Evolutionary conservation across 768 basidiomycete genomes (phyloP), one percentile per base, ranked within the genome.

Genomic region (Lyophyllum semitale): DNA sequence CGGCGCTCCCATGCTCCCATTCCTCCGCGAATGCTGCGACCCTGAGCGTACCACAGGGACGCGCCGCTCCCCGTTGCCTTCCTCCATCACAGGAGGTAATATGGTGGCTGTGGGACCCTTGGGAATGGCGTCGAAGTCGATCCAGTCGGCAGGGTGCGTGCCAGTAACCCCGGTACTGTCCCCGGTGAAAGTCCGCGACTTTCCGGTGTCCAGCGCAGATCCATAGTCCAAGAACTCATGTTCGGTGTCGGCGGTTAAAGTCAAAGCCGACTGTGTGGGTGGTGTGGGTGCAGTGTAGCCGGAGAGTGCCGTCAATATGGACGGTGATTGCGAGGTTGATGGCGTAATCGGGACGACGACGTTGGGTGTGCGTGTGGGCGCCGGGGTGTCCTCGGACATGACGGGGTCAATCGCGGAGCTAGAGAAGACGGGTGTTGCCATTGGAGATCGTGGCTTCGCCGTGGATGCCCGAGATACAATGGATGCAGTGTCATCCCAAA

Each of bases 51-150:
- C n/a, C n/a, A 38, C 17, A 15, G 4, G 4, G n/a, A n/a, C 37
- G 7, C 26, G 12, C 43, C 20, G 43, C 43, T 38, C 18, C 20
- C 15, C 32, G 43, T 54, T 38, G 35, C 29, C 23, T 5, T 54
- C 49, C 37, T 61, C 60, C 20, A 53, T 57, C 8, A 49, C 44
- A 26, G 49, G 29, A 27, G 38, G 27, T 4, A 51, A 41, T 25
- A 37, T 57, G 45, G 56, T 25, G 56, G 42, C 23, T 55, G 48
- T 33, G 47, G 27, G 20, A 12, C 5, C 8, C 22, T 29, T 20
- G 26, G 54, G 47, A 41, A 63, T 65, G 15, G 58, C 50, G 18
- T 57, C 44, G 18, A 53, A 59, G 32, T 58, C 51, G 4, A 63
- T 58, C 59, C 59, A 63, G 6, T 57, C 58, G 13, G 38, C 53